Base-by-base conservation (phyloP, 1,284 basidiomycete genomes). In the Calocybe gambosa region DNA sequence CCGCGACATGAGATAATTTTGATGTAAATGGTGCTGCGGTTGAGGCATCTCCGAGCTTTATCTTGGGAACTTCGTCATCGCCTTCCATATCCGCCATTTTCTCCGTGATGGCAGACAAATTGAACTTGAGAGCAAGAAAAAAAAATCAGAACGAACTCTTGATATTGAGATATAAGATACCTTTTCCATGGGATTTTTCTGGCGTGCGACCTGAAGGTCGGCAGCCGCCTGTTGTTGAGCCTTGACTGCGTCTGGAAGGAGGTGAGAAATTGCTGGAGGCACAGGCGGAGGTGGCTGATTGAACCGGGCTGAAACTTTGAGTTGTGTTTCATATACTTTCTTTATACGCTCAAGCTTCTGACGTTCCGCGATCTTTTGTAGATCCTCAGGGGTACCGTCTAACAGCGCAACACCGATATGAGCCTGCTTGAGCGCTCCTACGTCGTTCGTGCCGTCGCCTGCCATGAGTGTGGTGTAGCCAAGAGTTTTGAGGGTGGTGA, bases 21-120 rank as follows among this genome's bases (percentile, higher is more conserved):
- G 92, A 95, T 0, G 93, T 97, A 71, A 97, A 97, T 0, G 94
- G 93, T 1, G 93, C 93, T 9, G 93, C 93, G 59, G 93, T 96
- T 3, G 91, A 95, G 0, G 93, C 93, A 62, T 97, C 93, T 25
- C 93, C 93, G 21, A 97, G 82, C 67, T 97, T 97, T 68, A 97
- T 97, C 69, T 94, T 91, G 5, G 93, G 93, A 0, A 93, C 85
- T 21, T 96, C 93, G 23, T 88, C 83, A 19, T 95, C 93, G 9
- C 87, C 88, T 43, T 96, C 94, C 80, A 97, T 84, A 35, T 93
- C 88, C 1, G 92, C 81, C 62, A 97, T 68, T 58, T 91, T 89
- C 58, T 91, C 86, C 10, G 92, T 96, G 55, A 97, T 95, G 1
- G 83, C 74, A 13, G 76, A 74, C 56, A 95, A 62, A 62, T 97